Conservation (phyloP, 768 basidiomycete species). For the Sporobolomyces pararoseus region DNA sequence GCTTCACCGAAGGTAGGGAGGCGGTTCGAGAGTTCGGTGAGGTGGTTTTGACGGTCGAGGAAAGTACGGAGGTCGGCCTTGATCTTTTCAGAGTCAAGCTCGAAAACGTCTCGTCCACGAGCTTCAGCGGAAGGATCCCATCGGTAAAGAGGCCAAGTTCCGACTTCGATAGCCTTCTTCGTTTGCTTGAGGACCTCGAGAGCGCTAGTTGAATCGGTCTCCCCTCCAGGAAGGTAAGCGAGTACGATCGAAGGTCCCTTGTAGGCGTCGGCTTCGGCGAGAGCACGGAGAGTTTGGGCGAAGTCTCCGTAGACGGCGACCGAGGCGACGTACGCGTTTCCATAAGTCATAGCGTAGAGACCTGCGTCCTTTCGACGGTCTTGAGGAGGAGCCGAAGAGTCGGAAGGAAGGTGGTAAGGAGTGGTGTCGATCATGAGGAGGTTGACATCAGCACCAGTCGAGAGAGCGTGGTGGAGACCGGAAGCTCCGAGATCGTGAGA, state of each 20-base stretch:
- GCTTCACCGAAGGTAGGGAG: conserved; percentile 64
- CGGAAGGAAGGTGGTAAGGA: conserved; percentile 67
- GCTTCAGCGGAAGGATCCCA: conserved; percentile 88
- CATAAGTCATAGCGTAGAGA: conserved; percentile 97
- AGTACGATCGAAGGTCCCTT: conserved; percentile 85
- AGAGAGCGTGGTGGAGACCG: conserved; percentile 88
- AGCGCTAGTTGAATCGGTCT: conserved; percentile 67
- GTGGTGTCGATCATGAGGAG: conserved; percentile 89
- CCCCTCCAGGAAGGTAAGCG: conserved; percentile 84
- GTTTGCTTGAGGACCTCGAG: conserved; percentile 94
- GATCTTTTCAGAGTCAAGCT: conserved; percentile 84
- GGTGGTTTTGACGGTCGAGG: conserved; percentile 92
- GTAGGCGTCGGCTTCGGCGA: conserved; percentile 86
- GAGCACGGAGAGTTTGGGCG: conserved; percentile 81
- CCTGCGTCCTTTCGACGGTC: conserved; percentile 94
- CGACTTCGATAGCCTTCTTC: conserved; percentile 89
- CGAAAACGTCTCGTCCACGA: conserved; percentile 69
- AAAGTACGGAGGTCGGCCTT: conserved; percentile 90
- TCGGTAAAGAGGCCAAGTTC: conserved; percentile 96
- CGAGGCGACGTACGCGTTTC: conserved; percentile 91
- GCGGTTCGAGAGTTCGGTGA: conserved; percentile 72
- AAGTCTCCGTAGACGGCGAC: conserved; percentile 95
- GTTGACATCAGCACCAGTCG: conserved; percentile 87
- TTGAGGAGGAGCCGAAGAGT: conserved; percentile 64
- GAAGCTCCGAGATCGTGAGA: conserved; percentile 93